Evolutionary conservation across 495 filamentous ascomycete genomes (phyloP).

Genomic region (Parachaetomium inaequale): DNA sequence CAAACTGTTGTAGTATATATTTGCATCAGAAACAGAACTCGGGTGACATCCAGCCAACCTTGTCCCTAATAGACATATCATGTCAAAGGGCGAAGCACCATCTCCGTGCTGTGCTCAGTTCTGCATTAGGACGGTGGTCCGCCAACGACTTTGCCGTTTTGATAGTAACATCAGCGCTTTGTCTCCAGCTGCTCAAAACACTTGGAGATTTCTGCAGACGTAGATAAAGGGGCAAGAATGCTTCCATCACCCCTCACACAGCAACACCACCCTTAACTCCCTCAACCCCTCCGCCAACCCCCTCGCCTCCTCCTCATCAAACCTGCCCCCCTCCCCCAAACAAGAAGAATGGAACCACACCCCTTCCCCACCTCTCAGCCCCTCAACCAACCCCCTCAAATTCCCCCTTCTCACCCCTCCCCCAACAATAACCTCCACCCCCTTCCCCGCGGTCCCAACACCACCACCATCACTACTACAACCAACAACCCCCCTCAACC

Average conservation of each 20-base stretch:
- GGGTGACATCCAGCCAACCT: no score
- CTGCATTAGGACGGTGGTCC: no score
- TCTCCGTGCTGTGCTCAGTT: no score
- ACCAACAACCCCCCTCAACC: conserved; percentile 29
- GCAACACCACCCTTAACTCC: neutral
- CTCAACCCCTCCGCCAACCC: neutral
- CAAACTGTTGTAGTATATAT: no score
- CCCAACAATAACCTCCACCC: conserved; percentile 40
- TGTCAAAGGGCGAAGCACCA: no score
- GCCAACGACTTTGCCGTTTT: no score
- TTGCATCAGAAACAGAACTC: no score
- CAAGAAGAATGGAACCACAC: conserved; percentile 39
- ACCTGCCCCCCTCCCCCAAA: conserved; percentile 14
- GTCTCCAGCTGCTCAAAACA: no score
- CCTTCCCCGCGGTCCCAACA: neutral
- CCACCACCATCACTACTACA: no score
- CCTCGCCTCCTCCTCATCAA: conserved; percentile 17
- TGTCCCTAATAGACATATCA: no score
- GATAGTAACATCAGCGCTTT: neutral
- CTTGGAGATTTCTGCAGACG: no score
- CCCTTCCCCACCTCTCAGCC: conserved; percentile 13
- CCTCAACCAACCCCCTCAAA: conserved; percentile 20
- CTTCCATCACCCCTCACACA: neutral
- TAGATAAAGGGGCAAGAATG: no score
- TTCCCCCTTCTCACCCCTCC: conserved; percentile 40